phyloP scores from a whole-genome alignment of 305 asterid genomes.

The Coffea humblotiana region DNA sequence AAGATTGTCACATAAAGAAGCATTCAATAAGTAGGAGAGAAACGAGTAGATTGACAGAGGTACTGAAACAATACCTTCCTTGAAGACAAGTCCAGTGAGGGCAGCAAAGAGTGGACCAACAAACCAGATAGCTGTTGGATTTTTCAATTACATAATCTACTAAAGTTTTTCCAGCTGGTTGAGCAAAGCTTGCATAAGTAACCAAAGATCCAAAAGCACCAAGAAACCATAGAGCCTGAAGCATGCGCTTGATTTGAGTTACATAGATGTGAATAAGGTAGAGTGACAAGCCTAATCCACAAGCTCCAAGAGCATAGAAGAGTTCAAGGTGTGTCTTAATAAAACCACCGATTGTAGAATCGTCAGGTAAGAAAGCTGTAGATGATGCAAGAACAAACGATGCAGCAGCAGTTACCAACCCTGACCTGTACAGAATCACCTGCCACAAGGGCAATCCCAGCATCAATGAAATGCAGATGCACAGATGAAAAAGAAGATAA shows the following conservation, averaged over 20 bases:
- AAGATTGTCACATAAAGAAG: too few species aligned
- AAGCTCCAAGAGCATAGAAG: slow-evolving; percentile 59
- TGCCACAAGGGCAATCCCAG: slow-evolving; percentile 6
- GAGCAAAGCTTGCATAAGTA: slow-evolving; percentile 58
- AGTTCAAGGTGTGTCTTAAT: slow-evolving; percentile 48
- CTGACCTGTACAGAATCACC: slow-evolving; percentile 78
- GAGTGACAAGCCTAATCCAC: slow-evolving; percentile 77
- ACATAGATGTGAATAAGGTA: slow-evolving; percentile 85
- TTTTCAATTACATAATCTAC: slow-evolving; percentile 67
- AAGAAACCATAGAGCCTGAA: slow-evolving; percentile 73
- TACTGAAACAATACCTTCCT: slow-evolving; percentile 58
- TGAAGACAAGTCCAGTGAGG: slow-evolving; percentile 88
- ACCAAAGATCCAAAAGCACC: slow-evolving; percentile 75
- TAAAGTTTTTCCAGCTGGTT: slow-evolving; percentile 56
- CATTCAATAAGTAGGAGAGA: not conserved
- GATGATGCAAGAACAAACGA: slow-evolving; percentile 74
- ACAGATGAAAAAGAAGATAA: not conserved
- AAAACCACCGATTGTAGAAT: slow-evolving; percentile 32
- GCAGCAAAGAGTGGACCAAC: slow-evolving; percentile 95
- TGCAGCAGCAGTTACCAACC: slow-evolving; percentile 77
- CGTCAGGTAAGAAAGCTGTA: slow-evolving; percentile 46
- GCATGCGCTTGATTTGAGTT: slow-evolving; percentile 79
- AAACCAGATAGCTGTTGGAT: slow-evolving; percentile 81
- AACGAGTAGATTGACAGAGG: not conserved
- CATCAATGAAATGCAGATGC: not conserved